Evolutionary conservation across 305 asterid genomes (phyloP).

Genomic region (Fraxinus platypoda): DNA sequence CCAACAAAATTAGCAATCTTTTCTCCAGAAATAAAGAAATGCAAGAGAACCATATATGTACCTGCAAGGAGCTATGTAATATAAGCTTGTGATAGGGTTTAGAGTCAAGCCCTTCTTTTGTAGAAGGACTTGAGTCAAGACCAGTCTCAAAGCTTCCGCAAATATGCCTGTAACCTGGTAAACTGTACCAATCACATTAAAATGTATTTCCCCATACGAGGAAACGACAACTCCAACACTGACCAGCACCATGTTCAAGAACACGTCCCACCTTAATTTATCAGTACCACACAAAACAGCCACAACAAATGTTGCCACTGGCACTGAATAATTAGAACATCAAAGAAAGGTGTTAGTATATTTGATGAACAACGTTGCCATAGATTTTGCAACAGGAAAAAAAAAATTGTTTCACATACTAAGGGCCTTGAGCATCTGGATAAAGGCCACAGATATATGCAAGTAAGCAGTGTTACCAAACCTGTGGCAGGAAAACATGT

Average conservation of each 20-base stretch:
- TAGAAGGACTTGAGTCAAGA: constrained; percentile 74
- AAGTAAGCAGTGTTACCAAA: constrained; percentile 78
- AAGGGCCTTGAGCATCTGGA: constrained; percentile 86
- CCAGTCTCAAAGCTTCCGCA: constrained; percentile 74
- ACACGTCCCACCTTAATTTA: constrained; percentile 64
- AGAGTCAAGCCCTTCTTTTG: constrained; percentile 75
- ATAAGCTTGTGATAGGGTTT: constrained; percentile 71
- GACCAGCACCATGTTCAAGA: constrained; percentile 70
- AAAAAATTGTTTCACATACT: constrained; percentile 41
- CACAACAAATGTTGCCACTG: constrained; percentile 72
- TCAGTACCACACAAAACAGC: constrained; percentile 76
- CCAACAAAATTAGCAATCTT: background rate
- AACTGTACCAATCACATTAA: constrained; percentile 66
- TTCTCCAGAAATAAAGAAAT: background rate
- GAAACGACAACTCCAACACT: constrained; percentile 72
- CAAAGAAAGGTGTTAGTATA: background rate
- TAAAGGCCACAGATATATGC: constrained; percentile 72
- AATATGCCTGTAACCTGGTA: constrained; percentile 72
- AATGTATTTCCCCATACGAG: constrained; percentile 73
- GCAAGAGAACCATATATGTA: constrained; percentile 23
- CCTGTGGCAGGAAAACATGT: constrained; percentile 37
- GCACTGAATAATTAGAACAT: constrained; percentile 47
- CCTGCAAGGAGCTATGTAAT: constrained; percentile 87
- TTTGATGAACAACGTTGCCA: constrained; percentile 7
- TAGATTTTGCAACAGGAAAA: constrained; percentile 6